These are phyloP conservation scores for Vigna angularis DNA, from an alignment of 306 rosid species.

Conservation along the genomic window DNA sequence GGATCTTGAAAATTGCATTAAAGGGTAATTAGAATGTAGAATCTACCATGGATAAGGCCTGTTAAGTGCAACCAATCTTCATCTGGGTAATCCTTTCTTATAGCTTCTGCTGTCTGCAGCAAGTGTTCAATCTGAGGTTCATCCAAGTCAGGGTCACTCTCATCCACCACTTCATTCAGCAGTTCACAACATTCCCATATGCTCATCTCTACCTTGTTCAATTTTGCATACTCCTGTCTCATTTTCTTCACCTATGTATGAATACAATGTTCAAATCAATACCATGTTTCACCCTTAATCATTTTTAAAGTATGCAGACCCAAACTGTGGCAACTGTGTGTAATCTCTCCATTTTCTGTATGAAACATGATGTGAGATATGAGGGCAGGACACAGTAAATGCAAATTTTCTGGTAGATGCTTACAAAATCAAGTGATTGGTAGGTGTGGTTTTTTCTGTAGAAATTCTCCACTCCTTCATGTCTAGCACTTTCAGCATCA, in stretches of 20 bases:
- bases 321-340: neutral
- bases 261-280: conserved; percentile 9
- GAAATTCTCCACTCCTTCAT: conserved; percentile 68
- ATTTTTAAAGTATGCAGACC: neutral
- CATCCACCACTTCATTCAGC: conserved; percentile 82
- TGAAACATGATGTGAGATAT: neutral
- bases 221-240: conserved; percentile 71
- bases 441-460: conserved; percentile 68
- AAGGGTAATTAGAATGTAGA: neutral
- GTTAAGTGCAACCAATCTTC: conserved; percentile 87
- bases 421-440: conserved; percentile 74
- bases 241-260: conserved; percentile 66
- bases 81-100: conserved; percentile 73
- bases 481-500: conserved; percentile 70
- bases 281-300: conserved; percentile 10
- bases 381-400: neutral
- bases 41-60: conserved; percentile 82
- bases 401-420: conserved; percentile 21
- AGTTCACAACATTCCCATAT: conserved; percentile 92
- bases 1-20: neutral
- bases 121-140: conserved; percentile 84
- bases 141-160: conserved; percentile 88
- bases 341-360: neutral
- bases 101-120: conserved; percentile 88
- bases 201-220: conserved; percentile 80